Base-by-base conservation (phyloP, 1,284 basidiomycete genomes). In the Lignosus rhinocerotis region DNA sequence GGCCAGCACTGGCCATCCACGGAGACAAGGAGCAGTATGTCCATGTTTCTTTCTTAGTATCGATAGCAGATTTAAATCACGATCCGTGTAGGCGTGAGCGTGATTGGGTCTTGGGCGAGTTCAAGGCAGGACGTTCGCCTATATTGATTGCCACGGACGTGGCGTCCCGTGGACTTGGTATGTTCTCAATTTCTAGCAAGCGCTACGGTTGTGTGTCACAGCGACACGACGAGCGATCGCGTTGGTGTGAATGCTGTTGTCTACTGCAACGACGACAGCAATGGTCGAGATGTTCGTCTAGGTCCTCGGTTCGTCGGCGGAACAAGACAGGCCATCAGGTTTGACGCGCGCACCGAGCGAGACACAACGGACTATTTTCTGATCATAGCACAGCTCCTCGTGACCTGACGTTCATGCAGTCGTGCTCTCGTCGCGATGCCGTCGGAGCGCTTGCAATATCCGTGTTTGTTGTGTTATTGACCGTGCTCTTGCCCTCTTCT, bases 141-240 rank as follows among this genome's bases (percentile, higher is more conserved):
- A 98, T 99, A 76, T 86, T 99, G 78, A 96, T 99, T 74, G 96
- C 96, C 77, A 96, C 94, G 67, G 94, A 96, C 73, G 93, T 99
- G 69, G 96, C 96, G 65, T 98, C 95, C 73, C 96, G 96, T 88
- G 96, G 96, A 88, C 88, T 99, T 74, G 96, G 96, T 99, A 92
- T 82, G 96, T 97, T 72, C 75, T 73, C 76, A 58, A 57, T 66
- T 69, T 62, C 63, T 63, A 21, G 55, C 69, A 70, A 71, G 74
- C 71, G 74, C 74, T 74, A 65, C 69, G 71, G 68, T 67, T 50
- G 60, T 60, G 59, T 63, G 66, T 69, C 68, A 63, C 64, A 69
- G 67, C 64, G 63, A 61, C 58, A 51, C 55, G 60, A 53, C 54
- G 52, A 41, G 61, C 64, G 53, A 53, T 54, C 55, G 60, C 51